These are phyloP conservation scores for Hypoxylon crocopeplum DNA, from an alignment of 495 filamentous ascomycete genomes.

Conservation along the genomic window DNA sequence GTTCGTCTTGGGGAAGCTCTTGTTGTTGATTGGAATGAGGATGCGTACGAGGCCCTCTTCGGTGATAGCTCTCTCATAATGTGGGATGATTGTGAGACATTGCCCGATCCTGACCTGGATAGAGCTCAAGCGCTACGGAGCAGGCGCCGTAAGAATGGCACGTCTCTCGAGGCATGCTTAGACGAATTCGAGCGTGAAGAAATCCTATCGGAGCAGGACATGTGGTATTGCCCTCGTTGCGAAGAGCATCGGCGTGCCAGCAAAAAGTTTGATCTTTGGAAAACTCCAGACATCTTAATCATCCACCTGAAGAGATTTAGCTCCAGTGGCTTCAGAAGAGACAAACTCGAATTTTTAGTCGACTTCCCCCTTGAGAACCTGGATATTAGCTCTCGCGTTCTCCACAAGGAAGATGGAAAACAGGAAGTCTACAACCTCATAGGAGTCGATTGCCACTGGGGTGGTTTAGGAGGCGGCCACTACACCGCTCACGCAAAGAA, in stretches of 20 bases:
- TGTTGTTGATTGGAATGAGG: constrained; percentile 79
- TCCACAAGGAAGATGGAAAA: constrained; percentile 78
- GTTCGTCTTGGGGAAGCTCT: constrained; percentile 81
- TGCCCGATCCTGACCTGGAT: constrained; percentile 72
- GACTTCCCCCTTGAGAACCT: constrained; percentile 90
- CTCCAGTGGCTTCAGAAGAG: constrained; percentile 72
- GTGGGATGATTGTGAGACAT: constrained; percentile 54
- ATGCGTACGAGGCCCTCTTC: constrained; percentile 74
- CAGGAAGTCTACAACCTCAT: constrained; percentile 87
- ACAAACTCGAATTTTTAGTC: constrained; percentile 91
- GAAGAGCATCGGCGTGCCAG: constrained; percentile 89
- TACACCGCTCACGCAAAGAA: constrained; percentile 95
- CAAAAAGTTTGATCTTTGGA: constrained; percentile 98
- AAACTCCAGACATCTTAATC: constrained; percentile 90
- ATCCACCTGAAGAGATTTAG: constrained; percentile 96
- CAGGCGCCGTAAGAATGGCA: constrained; percentile 71
- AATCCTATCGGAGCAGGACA: constrained; percentile 89
- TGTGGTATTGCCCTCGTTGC: constrained; percentile 95
- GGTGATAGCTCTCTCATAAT: constrained; percentile 57
- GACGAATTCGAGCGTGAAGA: constrained; percentile 93
- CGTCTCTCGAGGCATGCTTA: constrained; percentile 88
- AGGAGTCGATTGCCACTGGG: constrained; percentile 93
- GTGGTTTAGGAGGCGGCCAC: constrained; percentile 89
- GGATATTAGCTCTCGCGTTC: constrained; percentile 80
- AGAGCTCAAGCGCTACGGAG: constrained; percentile 64